A percentile compares a stretch with the other conserved stretches of the same genome.
Conservation (phyloP, 768 basidiomycete species). For the Lentinula aciculospora region DNA sequence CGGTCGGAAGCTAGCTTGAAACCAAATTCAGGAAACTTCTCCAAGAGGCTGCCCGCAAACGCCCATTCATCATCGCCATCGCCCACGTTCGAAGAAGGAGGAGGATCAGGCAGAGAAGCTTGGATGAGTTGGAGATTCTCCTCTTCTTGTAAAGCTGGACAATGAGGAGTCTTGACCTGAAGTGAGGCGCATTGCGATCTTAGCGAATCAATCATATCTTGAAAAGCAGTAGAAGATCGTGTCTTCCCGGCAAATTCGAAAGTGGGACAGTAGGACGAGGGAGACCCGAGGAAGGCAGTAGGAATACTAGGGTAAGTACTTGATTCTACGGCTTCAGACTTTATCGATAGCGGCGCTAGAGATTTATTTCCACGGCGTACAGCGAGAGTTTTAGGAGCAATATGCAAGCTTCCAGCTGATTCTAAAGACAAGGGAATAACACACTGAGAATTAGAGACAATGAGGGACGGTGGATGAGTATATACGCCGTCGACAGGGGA, state of each 20-base stretch:
- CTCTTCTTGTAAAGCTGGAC: constrained; percentile 4
- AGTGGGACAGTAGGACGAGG: constrained; percentile 29
- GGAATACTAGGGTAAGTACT: constrained; percentile 34
- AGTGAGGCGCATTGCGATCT: constrained; percentile 30
- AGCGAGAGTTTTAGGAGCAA: constrained; percentile 20
- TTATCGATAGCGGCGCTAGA: constrained; percentile 24
- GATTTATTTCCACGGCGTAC: constrained; percentile 30
- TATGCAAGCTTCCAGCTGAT: constrained; percentile 22
- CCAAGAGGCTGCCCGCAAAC: constrained; percentile 25
- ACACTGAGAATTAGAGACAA: constrained; percentile 36
- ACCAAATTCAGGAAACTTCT: background rate
- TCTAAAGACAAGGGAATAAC: constrained; percentile 30
- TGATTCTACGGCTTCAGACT: constrained; percentile 7
- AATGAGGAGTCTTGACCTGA: constrained; percentile 8
- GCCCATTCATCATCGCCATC: constrained; percentile 29
- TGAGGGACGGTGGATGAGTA: constrained; percentile 28
- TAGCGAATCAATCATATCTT: constrained; percentile 41
- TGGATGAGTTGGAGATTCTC: background rate
- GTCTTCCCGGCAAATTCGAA: constrained; percentile 20
- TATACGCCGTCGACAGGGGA: constrained; percentile 12
- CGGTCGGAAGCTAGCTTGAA: background rate
- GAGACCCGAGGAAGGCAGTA: constrained; percentile 36
- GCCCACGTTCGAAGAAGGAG: constrained; percentile 10
- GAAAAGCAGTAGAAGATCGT: constrained; percentile 26
- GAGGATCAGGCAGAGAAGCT: background rate